Evolutionary conservation across 2,329 filamentous ascomycete species (phyloP).

Genomic region (Microdochium paspali): DNA sequence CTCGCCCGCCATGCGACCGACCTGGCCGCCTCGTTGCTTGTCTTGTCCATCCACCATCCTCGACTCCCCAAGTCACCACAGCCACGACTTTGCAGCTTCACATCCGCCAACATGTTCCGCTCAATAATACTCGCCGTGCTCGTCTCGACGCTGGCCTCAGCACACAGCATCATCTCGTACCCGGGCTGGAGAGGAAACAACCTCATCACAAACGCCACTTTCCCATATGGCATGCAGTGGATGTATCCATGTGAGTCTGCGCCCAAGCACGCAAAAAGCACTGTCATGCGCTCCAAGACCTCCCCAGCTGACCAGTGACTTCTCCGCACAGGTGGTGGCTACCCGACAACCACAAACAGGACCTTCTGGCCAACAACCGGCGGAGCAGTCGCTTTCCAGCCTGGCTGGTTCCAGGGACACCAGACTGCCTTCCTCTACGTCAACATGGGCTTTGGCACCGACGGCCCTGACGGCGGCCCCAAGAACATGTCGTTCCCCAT

Average conservation of each 20-base stretch:
- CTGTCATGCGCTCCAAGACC: neutral
- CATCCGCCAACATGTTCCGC: conserved; percentile 30
- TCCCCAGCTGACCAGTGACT: neutral
- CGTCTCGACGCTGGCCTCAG: conserved; percentile 40
- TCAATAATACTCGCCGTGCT: conserved; percentile 33
- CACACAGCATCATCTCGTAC: conserved; percentile 80
- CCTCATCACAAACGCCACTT: conserved; percentile 67
- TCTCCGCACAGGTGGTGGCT: conserved; percentile 63
- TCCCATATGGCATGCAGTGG: conserved; percentile 91
- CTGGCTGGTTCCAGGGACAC: conserved; percentile 94
- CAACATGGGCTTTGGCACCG: conserved; percentile 78
- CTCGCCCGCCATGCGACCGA: neutral
- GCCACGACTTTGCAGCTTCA: conserved; percentile 4
- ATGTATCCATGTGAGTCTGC: conserved; percentile 74
- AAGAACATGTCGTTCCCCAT: conserved; percentile 82
- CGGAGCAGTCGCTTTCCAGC: conserved; percentile 82
- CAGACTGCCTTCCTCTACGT: conserved; percentile 74
- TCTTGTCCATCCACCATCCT: neutral
- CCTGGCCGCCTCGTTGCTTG: neutral
- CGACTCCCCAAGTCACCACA: neutral
- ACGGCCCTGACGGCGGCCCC: conserved; percentile 55
- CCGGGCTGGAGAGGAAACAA: conserved; percentile 84
- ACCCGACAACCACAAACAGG: conserved; percentile 67
- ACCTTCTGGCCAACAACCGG: conserved; percentile 86
- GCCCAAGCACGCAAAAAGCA: neutral